Conservation (phyloP, 441 rosid genomes). For the Biscutella laevigata region DNA sequence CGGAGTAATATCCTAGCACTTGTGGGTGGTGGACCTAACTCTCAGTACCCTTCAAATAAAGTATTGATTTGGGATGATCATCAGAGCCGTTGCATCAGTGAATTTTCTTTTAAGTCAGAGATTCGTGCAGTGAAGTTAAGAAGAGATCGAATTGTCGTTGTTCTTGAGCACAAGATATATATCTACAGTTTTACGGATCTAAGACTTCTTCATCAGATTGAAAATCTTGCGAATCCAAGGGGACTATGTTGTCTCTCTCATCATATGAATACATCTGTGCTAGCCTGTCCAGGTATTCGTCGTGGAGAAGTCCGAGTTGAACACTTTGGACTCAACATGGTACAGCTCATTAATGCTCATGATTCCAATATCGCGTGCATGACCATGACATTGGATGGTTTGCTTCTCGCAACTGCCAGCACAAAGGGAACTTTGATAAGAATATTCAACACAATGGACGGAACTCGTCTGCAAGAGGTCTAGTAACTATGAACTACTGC, state of each 20-base stretch:
- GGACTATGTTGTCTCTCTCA: conserved; percentile 92
- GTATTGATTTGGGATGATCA: conserved; percentile 90
- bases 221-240: conserved; percentile 67
- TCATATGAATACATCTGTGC: conserved; percentile 62
- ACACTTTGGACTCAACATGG: conserved; percentile 78
- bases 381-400: conserved; percentile 86
- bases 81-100: conserved; percentile 75
- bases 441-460: conserved; percentile 96
- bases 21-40: conserved; percentile 60
- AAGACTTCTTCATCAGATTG: conserved; percentile 84
- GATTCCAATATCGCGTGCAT: conserved; percentile 73
- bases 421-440: conserved; percentile 79
- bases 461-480: conserved; percentile 88
- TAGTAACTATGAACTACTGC: conserved; percentile 5
- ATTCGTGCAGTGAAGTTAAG: conserved; percentile 72
- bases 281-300: conserved; percentile 83
- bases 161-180: conserved; percentile 84
- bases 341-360: conserved; percentile 66
- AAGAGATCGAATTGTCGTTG: conserved; percentile 70
- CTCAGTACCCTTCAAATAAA: conserved; percentile 77
- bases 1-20: conserved; percentile 84
- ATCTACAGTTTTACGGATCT: conserved; percentile 66
- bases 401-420: conserved; percentile 90
- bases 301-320: conserved; percentile 74
- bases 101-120: conserved; percentile 73